phyloP scores from a whole-genome alignment of 495 filamentous ascomycete genomes.

The Neurospora discreta region DNA sequence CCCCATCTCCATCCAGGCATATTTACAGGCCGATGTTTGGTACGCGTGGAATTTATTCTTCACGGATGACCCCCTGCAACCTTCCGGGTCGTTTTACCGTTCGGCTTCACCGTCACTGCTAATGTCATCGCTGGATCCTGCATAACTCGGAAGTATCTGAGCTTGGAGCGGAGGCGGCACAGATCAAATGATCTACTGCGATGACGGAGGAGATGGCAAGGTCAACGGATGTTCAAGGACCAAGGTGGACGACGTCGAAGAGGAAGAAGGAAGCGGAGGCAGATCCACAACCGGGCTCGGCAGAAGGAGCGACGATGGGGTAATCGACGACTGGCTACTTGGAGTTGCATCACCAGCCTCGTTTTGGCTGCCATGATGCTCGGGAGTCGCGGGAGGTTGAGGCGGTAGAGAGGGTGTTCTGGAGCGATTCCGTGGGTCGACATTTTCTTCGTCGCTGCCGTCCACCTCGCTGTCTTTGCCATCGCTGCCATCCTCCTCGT shows the following conservation, averaged over 20 bases:
- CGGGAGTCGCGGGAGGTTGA: neutral
- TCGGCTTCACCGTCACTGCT: no score
- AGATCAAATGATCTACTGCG: neutral
- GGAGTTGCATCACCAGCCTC: neutral
- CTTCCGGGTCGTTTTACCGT: no score
- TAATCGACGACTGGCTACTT: neutral
- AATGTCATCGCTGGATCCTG: no score
- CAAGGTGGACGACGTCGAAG: neutral
- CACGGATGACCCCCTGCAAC: no score
- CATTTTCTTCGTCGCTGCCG: neutral
- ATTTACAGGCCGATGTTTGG: no score
- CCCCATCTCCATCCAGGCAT: no score
- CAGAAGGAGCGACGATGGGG: neutral
- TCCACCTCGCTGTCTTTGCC: neutral
- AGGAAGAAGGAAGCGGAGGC: neutral
- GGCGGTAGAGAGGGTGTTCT: neutral
- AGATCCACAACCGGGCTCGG: neutral
- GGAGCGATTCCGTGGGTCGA: accelerated
- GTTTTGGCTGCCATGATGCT: neutral
- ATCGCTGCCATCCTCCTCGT: neutral
- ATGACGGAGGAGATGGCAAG: neutral
- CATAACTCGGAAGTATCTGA: no score
- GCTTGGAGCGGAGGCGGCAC: no score
- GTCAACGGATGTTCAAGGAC: neutral
- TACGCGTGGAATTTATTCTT: no score